These are phyloP conservation scores for Yamadazyma mexicana DNA, from an alignment of 1,139 yeast species.

Conservation along the genomic window DNA sequence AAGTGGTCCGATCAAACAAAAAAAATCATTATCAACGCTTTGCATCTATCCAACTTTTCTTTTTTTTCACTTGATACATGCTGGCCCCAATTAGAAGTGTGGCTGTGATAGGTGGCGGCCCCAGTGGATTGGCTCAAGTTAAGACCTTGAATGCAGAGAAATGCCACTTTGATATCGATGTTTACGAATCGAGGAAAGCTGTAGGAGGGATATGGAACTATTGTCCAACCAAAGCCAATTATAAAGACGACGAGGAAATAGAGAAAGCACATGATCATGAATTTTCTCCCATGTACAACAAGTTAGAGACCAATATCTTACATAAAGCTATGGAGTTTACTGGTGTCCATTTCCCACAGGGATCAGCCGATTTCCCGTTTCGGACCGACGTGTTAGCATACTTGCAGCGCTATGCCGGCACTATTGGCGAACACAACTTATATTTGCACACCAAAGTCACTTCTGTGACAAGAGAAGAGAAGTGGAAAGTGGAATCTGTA, in stretches of 20 bases:
- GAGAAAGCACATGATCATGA: constrained; percentile 22
- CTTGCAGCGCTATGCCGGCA: constrained; percentile 29
- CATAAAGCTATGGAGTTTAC: constrained; percentile 44
- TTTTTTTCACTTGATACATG: not conserved
- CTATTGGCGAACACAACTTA: constrained; percentile 23
- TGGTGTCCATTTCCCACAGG: constrained; percentile 33
- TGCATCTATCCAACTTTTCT: not conserved
- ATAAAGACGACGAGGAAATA: constrained; percentile 27
- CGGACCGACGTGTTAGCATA: constrained; percentile 40
- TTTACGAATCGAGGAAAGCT: constrained; percentile 41
- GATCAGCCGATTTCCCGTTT: constrained; percentile 32
- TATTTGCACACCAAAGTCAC: constrained; percentile 6
- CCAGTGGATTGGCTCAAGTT: constrained; percentile 50
- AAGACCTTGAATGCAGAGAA: constrained; percentile 47
- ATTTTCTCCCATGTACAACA: constrained; percentile 47
- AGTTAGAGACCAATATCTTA: constrained; percentile 48
- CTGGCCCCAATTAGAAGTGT: constrained; percentile 14
- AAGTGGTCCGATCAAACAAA: no score
- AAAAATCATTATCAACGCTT: no score
- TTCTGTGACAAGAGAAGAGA: constrained; percentile 16
- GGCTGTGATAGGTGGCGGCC: constrained; percentile 55
- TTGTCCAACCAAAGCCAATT: constrained; percentile 23
- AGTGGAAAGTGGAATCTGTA: constrained; percentile 21
- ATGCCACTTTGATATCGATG: constrained; percentile 31
- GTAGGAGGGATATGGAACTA: constrained; percentile 56